phyloP scores from a whole-genome alignment of 805 yeast genomes.

The Wickerhamomyces queroliae region DNA sequence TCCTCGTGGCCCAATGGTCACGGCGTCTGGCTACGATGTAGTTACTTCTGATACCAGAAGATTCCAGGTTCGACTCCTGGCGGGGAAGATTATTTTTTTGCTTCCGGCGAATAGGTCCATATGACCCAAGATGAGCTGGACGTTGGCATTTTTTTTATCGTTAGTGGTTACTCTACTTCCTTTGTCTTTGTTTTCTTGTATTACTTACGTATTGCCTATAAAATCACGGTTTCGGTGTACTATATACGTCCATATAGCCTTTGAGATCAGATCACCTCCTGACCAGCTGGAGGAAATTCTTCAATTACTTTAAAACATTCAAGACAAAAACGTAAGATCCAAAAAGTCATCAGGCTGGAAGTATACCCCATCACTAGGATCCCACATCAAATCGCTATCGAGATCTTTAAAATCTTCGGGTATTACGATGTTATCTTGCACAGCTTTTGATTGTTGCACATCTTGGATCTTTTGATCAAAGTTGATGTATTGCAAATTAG shows the following conservation, averaged over 20 bases:
- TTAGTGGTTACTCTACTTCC: background rate
- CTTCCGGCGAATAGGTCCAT: background rate
- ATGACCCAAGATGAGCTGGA: background rate
- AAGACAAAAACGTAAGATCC: conserved; percentile 1
- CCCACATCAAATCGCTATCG: too few relatives aligned
- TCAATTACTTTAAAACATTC: background rate
- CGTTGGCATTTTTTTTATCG: background rate
- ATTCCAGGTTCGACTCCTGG: conserved; percentile 31
- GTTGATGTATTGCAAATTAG: conserved; percentile 14
- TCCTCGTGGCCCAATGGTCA: conserved; percentile 65
- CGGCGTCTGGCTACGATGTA: conserved; percentile 60
- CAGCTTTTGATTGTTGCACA: background rate
- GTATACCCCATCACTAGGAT: background rate
- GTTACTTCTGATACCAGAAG: conserved; percentile 33
- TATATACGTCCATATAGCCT: too few relatives aligned
- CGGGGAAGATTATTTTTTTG: conserved; percentile 25
- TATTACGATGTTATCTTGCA: too few relatives aligned
- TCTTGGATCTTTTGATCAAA: conserved; percentile 8
- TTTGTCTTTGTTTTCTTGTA: too few relatives aligned
- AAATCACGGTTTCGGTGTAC: too few relatives aligned
- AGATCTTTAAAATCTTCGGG: background rate
- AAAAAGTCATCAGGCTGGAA: conserved; percentile 10
- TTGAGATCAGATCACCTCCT: too few relatives aligned
- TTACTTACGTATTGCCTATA: too few relatives aligned
- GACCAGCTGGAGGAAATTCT: background rate